Base-by-base conservation (phyloP, 805 yeast genomes). In the Starmerella apicola region DNA sequence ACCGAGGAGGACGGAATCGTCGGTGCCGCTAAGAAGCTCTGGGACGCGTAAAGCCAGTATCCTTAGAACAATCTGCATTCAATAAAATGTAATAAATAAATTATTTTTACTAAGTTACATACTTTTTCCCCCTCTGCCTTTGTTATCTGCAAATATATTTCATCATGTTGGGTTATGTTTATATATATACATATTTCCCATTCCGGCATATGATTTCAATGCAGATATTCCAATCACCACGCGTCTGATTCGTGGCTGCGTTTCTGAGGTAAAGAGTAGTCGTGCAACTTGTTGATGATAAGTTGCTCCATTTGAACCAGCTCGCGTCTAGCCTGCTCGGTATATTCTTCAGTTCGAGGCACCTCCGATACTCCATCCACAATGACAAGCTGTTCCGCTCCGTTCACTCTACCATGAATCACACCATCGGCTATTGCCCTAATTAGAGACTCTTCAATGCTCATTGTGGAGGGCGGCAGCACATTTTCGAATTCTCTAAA, bases 1-100 rank as follows among this genome's bases (percentile, higher is more conserved):
- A 79, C 94, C 10, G 74, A 79, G 44, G 78, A 77, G 50, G 76
- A 75, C 53, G 98, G 98, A 5, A 50, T 88, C 27, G 68, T 76
- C 41, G 83, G 77, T 42, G 66, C 88, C 41, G 53, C 82, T 30
- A 56, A 62, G 46, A 67, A 65, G 51, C 50, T 81, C 36, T 86
- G 94, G 94, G 55, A 50, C 33, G 71, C 76, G 27, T 65, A 53
- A n/a, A n/a, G n/a, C n/a, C n/a, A n/a, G n/a, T n/a, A n/a, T n/a
- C n/a, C n/a, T n/a, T n/a, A n/a, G n/a, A n/a, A n/a, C n/a, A n/a
- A n/a, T n/a, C n/a, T n/a, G n/a, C n/a, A n/a, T n/a, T n/a, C n/a
- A n/a, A n/a, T n/a, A n/a, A n/a, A n/a, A n/a, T n/a, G n/a, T n/a
- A n/a, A n/a, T n/a, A n/a, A n/a, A n/a, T n/a, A n/a, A n/a, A n/a